Evolutionary conservation across 148 eudicot genomes (phyloP), one percentile per base, ranked within the genome.

Genomic region (Cornus suecica): DNA sequence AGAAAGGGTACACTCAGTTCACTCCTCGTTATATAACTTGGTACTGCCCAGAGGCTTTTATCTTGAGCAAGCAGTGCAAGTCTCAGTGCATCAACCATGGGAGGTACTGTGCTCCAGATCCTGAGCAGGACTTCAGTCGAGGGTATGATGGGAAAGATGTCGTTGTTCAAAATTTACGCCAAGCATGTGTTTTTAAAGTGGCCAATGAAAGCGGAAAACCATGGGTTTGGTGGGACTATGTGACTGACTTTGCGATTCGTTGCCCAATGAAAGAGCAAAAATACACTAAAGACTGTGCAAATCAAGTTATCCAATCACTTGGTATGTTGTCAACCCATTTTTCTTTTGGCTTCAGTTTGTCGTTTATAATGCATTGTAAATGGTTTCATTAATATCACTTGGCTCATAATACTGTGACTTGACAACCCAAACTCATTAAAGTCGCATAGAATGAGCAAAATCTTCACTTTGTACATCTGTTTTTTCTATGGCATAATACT

Each of bases 221-320:
- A 1, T 94, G 99, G 99, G 77, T 83, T 72, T 94, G 99, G 99
- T 94, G 99, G 99, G 99, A 94, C 66, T 94, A 94, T 80, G 99
- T 92, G 11, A 89, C 97, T 26, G 99, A 94, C 82, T 94, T 94
- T 81, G 83, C 90, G 1, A 94, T 92, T 64, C 90, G 99, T 26
- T 94, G 99, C 80, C 99, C 99, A 51, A 94, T 94, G 97, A 90
- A 82, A 74, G 86, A 89, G 66, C 86, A 88, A 61, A 92, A 89
- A 84, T 94, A 90, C 69, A 92, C 73, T 51, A 87, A 85, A 77
- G 90, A 88, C 23, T 94, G 99, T 80, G 94, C 99, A 54, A 84
- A 94, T 71, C 76, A 80, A 83, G 97, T 94, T 23, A 88, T 94
- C 68, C 77, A 81, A 61, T 90, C 99, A 73, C 96, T 94, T 72